A percentile compares a stretch with the other conserved stretches of the same genome.
Evolutionary conservation across 1,284 basidiomycete species (phyloP).

Genomic region (Marasmius tenuissimus): DNA sequence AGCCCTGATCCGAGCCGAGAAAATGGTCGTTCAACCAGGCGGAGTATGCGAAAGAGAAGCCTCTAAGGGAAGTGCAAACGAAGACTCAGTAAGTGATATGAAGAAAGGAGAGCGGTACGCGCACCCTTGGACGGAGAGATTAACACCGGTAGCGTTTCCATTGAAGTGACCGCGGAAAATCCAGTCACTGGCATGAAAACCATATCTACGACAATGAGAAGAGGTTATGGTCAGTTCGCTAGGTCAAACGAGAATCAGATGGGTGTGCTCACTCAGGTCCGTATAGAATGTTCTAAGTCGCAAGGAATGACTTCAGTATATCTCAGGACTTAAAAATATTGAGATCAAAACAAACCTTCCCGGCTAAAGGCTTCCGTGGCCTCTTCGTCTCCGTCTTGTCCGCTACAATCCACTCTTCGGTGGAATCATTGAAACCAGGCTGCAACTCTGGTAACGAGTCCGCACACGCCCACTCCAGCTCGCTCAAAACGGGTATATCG

Average conservation of each 20-base stretch:
- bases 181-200: slow-evolving; percentile 39
- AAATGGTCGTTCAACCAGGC: slow-evolving; percentile 44
- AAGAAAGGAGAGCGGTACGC: neutral
- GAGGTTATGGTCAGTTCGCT: neutral
- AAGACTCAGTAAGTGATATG: neutral
- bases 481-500: slow-evolving; percentile 31
- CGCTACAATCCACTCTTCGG: slow-evolving; percentile 37
- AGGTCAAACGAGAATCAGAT: neutral
- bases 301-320: too few relatives aligned
- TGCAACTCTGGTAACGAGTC: slow-evolving; percentile 44
- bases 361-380: slow-evolving; percentile 36
- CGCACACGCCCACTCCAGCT: slow-evolving; percentile 37
- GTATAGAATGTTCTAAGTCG: slow-evolving; percentile 32
- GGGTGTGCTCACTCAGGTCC: too few relatives aligned
- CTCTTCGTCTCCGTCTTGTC: slow-evolving; percentile 42
- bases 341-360: slow-evolving; percentile 27
- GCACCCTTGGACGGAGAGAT: slow-evolving; percentile 43
- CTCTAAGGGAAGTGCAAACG: slow-evolving; percentile 22
- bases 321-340: neutral
- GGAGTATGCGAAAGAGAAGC: slow-evolving; percentile 44
- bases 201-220: slow-evolving; percentile 26
- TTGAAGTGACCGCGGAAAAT: slow-evolving; percentile 46
- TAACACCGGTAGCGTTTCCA: slow-evolving; percentile 38
- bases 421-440: slow-evolving; percentile 34
- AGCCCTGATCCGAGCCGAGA: slow-evolving; percentile 42